phyloP scores from a whole-genome alignment of 163 green algal genomes.

The Scenedesmus sp. region DNA sequence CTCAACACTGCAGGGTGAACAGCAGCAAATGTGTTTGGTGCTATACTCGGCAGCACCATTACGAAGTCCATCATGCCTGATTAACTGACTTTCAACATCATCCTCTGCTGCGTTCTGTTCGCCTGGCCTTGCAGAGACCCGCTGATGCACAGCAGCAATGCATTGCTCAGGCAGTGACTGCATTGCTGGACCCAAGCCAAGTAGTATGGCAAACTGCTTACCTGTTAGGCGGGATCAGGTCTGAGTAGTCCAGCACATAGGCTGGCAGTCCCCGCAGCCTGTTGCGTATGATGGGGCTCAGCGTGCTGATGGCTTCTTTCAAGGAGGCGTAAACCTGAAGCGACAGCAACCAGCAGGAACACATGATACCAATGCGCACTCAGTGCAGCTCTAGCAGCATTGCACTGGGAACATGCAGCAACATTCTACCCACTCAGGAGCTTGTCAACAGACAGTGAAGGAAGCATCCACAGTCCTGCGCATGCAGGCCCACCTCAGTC shows the following conservation, averaged over 20 bases:
- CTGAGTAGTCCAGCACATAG: constrained; percentile 89
- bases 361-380: background rate
- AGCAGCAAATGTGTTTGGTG: background rate
- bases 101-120: too few relatives aligned
- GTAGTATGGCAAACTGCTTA: background rate
- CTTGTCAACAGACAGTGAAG: background rate
- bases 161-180: too few relatives aligned
- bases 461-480: background rate
- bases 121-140: too few relatives aligned
- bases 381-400: background rate
- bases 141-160: too few relatives aligned
- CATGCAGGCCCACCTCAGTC: constrained; percentile 28
- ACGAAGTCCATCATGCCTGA: too few relatives aligned
- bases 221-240: constrained; percentile 84
- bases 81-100: too few relatives aligned
- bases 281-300: constrained; percentile 85
- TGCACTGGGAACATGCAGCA: background rate
- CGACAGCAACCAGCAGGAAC: background rate
- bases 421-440: background rate
- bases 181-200: too few relatives aligned
- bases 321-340: constrained; percentile 57
- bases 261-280: constrained; percentile 76
- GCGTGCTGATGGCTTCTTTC: constrained; percentile 77
- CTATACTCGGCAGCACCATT: too few relatives aligned
- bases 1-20: constrained; percentile 65